These are phyloP conservation scores for Mycena sp. DNA, from an alignment of 1,284 basidiomycete species.

Conservation along the genomic window DNA sequence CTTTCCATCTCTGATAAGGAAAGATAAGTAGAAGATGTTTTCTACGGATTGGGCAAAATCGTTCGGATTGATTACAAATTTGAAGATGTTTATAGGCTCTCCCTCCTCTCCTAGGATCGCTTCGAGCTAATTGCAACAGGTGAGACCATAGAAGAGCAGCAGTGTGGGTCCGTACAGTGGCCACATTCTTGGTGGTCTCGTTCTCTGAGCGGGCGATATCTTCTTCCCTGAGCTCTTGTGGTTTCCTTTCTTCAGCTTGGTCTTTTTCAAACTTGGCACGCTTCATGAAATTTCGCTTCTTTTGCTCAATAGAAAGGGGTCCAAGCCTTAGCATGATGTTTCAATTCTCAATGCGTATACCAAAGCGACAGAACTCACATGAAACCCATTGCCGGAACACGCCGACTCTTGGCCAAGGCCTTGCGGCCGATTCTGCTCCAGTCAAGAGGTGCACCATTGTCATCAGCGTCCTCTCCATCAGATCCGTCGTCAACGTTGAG, in stretches of 20 bases:
- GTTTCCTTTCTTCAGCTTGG: conserved; percentile 70
- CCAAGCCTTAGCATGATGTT: conserved; percentile 66
- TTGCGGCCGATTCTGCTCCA: conserved; percentile 82
- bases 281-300: conserved; percentile 67
- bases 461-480: conserved; percentile 54
- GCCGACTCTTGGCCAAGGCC: conserved; percentile 76
- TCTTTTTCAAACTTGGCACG: conserved; percentile 79
- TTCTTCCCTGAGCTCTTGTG: conserved; percentile 79
- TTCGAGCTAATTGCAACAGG: conserved; percentile 55
- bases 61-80: conserved; percentile 86
- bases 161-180: conserved; percentile 52
- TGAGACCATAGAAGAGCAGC: neutral
- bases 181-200: conserved; percentile 85
- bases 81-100: conserved; percentile 77
- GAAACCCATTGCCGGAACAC: conserved; percentile 80
- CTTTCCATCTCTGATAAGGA: conserved; percentile 87
- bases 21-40: conserved; percentile 93
- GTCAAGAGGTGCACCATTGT: conserved; percentile 55
- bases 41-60: conserved; percentile 94
- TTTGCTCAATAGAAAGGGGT: conserved; percentile 80
- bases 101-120: conserved; percentile 57
- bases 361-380: conserved; percentile 64
- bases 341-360: neutral
- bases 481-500: conserved; percentile 57
- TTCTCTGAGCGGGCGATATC: conserved; percentile 82